Evolutionary conservation across 2,329 filamentous ascomycete genomes (phyloP).

Genomic region (Neobulgaria alba): DNA sequence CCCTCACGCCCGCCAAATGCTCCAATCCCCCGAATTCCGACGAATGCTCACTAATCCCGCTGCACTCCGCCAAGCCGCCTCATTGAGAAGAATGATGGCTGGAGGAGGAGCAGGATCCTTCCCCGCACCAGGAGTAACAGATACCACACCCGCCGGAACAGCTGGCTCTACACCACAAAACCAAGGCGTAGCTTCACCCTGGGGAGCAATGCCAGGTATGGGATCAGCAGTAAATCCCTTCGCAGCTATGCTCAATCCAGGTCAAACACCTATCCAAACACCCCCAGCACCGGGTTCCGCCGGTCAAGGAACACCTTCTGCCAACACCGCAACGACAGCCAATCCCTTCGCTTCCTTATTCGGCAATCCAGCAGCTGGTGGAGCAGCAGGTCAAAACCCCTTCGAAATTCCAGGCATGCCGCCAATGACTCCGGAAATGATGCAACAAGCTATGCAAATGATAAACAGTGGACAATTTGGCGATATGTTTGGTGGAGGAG

Average conservation of each 20-base stretch:
- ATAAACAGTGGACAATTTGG: constrained; percentile 19
- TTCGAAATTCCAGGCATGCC: constrained; percentile 37
- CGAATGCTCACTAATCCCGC: constrained; percentile 90
- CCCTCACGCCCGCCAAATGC: constrained; percentile 71
- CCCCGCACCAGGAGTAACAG: constrained; percentile 84
- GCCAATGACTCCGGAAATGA: constrained; percentile 44
- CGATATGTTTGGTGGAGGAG: constrained; percentile 14
- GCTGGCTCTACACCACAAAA: constrained; percentile 22
- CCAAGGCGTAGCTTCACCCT: constrained; percentile 22
- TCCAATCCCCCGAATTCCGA: constrained; percentile 81
- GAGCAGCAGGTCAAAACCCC: constrained; percentile 23
- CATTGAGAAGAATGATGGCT: constrained; percentile 66
- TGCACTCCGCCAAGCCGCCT: constrained; percentile 70
- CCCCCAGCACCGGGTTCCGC: constrained; percentile 26
- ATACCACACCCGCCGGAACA: constrained; percentile 57
- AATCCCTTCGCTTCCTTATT: constrained; percentile 67
- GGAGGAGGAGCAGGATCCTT: constrained; percentile 50
- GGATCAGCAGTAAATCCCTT: constrained; percentile 46
- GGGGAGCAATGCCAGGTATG: constrained; percentile 28
- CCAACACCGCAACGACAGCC: constrained; percentile 31
- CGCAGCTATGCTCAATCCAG: constrained; percentile 43
- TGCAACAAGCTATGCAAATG: constrained; percentile 45
- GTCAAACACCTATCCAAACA: constrained; percentile 23
- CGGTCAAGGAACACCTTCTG: constrained; percentile 25
- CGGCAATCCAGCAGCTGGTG: constrained; percentile 24